Evolutionary conservation across 1,284 basidiomycete species (phyloP).

Genomic region (Thecaphora thlaspeos): DNA sequence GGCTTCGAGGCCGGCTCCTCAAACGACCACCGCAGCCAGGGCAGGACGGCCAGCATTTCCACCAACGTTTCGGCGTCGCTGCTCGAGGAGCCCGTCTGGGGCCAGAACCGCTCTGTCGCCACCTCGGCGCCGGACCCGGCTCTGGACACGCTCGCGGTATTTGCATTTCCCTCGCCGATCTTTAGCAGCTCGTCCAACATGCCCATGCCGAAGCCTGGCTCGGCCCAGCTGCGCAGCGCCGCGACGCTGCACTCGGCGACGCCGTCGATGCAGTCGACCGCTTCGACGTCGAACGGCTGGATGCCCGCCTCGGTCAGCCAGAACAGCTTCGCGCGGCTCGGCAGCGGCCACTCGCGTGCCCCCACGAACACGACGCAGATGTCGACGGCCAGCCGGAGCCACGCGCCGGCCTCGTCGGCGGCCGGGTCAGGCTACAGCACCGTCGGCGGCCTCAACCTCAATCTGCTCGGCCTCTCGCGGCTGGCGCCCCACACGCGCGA

Average conservation of each 20-base stretch:
- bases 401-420: constrained; percentile 29
- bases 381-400: constrained; percentile 10
- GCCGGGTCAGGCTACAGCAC: constrained; percentile 27
- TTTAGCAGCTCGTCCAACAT: not conserved
- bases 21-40: constrained; percentile 10
- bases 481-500: constrained; percentile 18
- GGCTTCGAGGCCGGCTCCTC: constrained; percentile 4
- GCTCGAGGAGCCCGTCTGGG: constrained; percentile 25
- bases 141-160: constrained; percentile 14
- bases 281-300: constrained; percentile 10
- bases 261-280: constrained; percentile 20
- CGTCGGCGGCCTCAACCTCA: constrained; percentile 3
- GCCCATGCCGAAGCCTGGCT: not conserved
- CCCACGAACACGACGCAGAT: not conserved
- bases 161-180: constrained; percentile 14
- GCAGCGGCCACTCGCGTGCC: not conserved
- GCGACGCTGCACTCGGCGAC: constrained; percentile 19
- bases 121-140: constrained; percentile 2
- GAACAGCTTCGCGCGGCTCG: constrained; percentile 15
- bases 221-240: not conserved
- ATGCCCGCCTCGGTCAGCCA: constrained; percentile 4
- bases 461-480: constrained; percentile 11
- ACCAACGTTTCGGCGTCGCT: constrained; percentile 8
- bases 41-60: constrained; percentile 13
- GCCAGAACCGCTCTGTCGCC: constrained; percentile 13